phyloP scores from a whole-genome alignment of 129 eudicot genomes.

The Glebionis coronaria region DNA sequence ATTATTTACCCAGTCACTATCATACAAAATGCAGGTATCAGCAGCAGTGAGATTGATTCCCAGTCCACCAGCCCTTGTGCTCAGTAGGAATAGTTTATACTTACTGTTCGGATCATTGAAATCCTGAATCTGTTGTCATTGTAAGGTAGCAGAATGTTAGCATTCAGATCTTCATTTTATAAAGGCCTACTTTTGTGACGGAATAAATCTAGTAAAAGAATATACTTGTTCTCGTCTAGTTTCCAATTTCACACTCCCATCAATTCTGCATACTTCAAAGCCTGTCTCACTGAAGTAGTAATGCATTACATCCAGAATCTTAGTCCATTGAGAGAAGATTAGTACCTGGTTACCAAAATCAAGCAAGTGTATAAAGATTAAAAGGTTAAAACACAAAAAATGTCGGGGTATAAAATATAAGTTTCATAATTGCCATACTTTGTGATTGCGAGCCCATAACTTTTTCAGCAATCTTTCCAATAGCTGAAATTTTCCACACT shows the following conservation, averaged over 20 bases:
- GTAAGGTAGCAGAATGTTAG: not conserved
- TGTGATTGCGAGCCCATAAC: conserved; percentile 77
- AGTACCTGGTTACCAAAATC: conserved; percentile 59
- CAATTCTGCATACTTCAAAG: conserved; percentile 82
- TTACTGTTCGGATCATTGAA: conserved; percentile 69
- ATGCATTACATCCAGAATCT: conserved; percentile 82
- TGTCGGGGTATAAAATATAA: not conserved
- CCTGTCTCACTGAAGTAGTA: conserved; percentile 83
- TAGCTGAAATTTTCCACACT: conserved; percentile 89
- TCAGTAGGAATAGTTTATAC: conserved; percentile 68
- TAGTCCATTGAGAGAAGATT: conserved; percentile 95
- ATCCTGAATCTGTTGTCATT: conserved; percentile 63
- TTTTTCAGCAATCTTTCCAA: conserved; percentile 62
- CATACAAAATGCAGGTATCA: conserved; percentile 91
- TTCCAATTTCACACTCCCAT: conserved; percentile 79
- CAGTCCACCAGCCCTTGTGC: conserved; percentile 98
- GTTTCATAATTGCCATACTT: conserved; percentile 36
- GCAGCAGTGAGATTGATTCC: conserved; percentile 98
- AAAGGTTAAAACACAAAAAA: not conserved
- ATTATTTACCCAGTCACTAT: conserved; percentile 90
- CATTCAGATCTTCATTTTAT: too few species aligned
- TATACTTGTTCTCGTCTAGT: conserved; percentile 76
- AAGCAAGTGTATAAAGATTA: conserved; percentile 14
- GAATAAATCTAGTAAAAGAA: not conserved
- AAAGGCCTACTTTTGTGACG: not conserved